Conservation (phyloP, 176 grass and related monocot genomes). For the Carex kokanica region DNA sequence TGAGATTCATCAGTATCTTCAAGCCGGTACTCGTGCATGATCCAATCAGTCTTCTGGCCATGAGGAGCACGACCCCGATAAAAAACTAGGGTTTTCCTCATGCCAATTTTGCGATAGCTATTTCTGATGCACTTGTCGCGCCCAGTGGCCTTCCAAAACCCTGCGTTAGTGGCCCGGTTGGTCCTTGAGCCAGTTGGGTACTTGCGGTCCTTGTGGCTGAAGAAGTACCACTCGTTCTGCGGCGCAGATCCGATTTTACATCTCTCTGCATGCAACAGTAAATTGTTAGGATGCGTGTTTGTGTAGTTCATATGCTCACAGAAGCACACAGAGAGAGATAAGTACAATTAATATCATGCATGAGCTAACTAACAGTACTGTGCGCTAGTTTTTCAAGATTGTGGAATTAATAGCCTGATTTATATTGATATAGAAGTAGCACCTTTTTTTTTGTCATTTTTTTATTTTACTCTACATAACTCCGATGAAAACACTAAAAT, state of each 20-base stretch:
- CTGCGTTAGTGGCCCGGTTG: constrained; percentile 76
- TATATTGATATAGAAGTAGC: neutral
- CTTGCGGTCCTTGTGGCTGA: constrained; percentile 99
- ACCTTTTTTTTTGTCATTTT: neutral
- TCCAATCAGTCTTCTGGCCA: constrained; percentile 77
- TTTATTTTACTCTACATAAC: neutral
- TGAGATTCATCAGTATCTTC: constrained; percentile 61
- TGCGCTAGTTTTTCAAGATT: neutral
- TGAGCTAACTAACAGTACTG: neutral
- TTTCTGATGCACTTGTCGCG: constrained; percentile 99
- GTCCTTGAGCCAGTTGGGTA: constrained; percentile 95
- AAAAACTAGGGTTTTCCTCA: constrained; percentile 98
- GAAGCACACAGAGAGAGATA: neutral
- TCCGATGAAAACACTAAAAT: neutral
- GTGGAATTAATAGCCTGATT: neutral
- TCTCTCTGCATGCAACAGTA: constrained; percentile 41
- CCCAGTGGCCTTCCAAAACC: constrained; percentile 98
- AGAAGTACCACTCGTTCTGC: constrained; percentile 99
- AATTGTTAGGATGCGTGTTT: neutral
- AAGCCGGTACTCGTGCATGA: constrained; percentile 57
- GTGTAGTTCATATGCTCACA: neutral
- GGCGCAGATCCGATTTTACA: constrained; percentile 81
- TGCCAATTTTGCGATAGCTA: constrained; percentile 92
- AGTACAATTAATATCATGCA: neutral
- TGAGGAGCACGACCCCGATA: constrained; percentile 95